phyloP scores from a whole-genome alignment of 805 yeast species.

The Trichomonascus vanleenenianus region DNA sequence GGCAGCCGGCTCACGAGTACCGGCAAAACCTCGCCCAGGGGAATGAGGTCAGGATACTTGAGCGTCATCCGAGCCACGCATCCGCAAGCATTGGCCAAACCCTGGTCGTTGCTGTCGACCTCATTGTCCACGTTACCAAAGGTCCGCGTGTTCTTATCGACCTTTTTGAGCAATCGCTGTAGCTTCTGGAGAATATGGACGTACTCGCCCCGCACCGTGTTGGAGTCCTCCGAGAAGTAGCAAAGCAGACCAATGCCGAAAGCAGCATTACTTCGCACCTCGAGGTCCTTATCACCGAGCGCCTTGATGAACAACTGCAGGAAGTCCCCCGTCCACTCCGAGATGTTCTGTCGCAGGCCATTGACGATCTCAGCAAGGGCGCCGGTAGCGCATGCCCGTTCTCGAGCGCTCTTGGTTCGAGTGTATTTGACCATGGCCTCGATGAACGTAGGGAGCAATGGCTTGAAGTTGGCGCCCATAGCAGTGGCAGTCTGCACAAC shows the following conservation, averaged over 20 bases:
- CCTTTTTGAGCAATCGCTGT: conserved; percentile 68
- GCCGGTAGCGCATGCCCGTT: conserved; percentile 80
- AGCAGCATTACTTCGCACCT: conserved; percentile 91
- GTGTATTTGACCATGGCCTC: conserved; percentile 51
- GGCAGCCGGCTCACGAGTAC: conserved; percentile 73
- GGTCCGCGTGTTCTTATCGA: conserved; percentile 51
- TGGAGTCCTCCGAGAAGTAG: conserved; percentile 42
- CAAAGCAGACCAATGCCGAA: conserved; percentile 85
- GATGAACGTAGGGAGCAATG: conserved; percentile 65
- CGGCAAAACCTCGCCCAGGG: conserved; percentile 70
- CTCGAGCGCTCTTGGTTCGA: conserved; percentile 55
- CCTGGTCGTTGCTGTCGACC: conserved; percentile 75
- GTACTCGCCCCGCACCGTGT: conserved; percentile 55
- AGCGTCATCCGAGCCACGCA: conserved; percentile 90
- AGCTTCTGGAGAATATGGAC: conserved; percentile 59
- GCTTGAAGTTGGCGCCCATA: conserved; percentile 71
- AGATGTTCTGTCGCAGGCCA: conserved; percentile 53
- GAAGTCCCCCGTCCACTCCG: conserved; percentile 64
- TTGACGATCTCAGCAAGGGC: conserved; percentile 82
- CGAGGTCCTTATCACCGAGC: conserved; percentile 69
- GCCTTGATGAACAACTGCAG: conserved; percentile 55
- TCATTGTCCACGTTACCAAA: conserved; percentile 45
- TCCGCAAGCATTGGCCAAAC: conserved; percentile 92
- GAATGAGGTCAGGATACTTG: conserved; percentile 62
- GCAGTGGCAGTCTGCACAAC: conserved; percentile 67